These are phyloP conservation scores for Diutina ranongensis DNA, from an alignment of 1,139 yeast genomes.

Conservation along the genomic window DNA sequence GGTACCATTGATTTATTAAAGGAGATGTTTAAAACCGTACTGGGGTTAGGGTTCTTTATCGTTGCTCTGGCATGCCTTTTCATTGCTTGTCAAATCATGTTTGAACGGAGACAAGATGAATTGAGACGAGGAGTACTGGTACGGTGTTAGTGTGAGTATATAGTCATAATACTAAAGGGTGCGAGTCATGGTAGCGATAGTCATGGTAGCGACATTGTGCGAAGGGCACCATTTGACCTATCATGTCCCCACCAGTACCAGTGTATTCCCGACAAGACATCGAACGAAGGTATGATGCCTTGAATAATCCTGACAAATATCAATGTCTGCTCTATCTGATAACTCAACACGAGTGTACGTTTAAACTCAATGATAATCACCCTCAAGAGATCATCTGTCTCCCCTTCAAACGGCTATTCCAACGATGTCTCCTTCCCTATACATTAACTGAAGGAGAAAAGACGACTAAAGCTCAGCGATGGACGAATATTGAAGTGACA, in stretches of 20 bases:
- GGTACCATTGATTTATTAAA: constrained; percentile 58
- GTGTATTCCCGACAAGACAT: constrained; percentile 24
- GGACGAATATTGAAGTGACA: constrained; percentile 37
- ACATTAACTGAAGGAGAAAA: constrained; percentile 16
- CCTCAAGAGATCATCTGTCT: constrained; percentile 37
- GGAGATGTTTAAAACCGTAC: constrained; percentile 60
- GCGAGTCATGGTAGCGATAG: no score
- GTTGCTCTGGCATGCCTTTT: constrained; percentile 58
- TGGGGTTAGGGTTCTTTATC: constrained; percentile 58
- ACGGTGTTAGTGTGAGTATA: constrained; percentile 18
- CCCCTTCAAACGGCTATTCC: constrained; percentile 43
- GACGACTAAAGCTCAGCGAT: constrained; percentile 16
- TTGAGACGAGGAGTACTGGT: constrained; percentile 73
- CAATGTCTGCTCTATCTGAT: constrained; percentile 32
- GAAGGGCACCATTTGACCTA: not conserved
- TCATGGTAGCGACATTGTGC: no score
- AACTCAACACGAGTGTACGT: constrained; percentile 41
- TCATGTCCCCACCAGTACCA: constrained; percentile 40
- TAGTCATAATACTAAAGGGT: no score
- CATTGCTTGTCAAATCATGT: constrained; percentile 88
- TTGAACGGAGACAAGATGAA: constrained; percentile 81
- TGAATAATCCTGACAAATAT: constrained; percentile 22
- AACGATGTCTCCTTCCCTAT: constrained; percentile 29
- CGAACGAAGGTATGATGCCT: constrained; percentile 16
- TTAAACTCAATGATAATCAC: constrained; percentile 17